Percentiles rank a stretch among this genome's conserved stretches.
Conservation (phyloP, 1,139 yeast genomes). For the Fermentozyma sake region DNA sequence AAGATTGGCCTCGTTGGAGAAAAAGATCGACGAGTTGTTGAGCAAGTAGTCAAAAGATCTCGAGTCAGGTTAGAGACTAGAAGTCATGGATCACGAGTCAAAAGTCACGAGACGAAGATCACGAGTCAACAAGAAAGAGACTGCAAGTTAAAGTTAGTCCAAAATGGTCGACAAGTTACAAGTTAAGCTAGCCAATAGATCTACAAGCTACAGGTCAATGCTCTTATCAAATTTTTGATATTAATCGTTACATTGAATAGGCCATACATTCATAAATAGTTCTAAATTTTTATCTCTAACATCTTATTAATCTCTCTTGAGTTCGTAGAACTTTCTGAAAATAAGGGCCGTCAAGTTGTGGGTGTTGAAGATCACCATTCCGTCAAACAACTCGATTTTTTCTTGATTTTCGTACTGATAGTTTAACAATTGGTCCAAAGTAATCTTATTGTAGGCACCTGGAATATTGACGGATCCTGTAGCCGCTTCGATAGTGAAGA, state of each 20-base stretch:
- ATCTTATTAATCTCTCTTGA: conserved; percentile 13
- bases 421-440: conserved; percentile 65
- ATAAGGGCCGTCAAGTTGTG: conserved; percentile 62
- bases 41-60: too few relatives aligned
- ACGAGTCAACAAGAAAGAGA: neutral
- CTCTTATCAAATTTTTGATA: too few relatives aligned
- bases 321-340: conserved; percentile 67
- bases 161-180: neutral
- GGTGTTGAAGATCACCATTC: conserved; percentile 63
- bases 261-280: neutral
- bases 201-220: too few relatives aligned
- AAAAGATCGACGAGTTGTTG: conserved; percentile 37
- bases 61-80: too few relatives aligned
- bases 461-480: conserved; percentile 39
- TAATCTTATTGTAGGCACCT: conserved; percentile 51
- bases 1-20: conserved; percentile 43
- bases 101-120: too few relatives aligned
- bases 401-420: conserved; percentile 60
- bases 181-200: too few relatives aligned
- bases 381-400: conserved; percentile 54
- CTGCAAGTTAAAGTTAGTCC: neutral
- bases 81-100: neutral
- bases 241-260: too few relatives aligned
- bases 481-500: conserved; percentile 65
- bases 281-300: conserved; percentile 1